Base-by-base conservation (phyloP, 73 alveolate species). In the Tetrahymena elliotti region DNA sequence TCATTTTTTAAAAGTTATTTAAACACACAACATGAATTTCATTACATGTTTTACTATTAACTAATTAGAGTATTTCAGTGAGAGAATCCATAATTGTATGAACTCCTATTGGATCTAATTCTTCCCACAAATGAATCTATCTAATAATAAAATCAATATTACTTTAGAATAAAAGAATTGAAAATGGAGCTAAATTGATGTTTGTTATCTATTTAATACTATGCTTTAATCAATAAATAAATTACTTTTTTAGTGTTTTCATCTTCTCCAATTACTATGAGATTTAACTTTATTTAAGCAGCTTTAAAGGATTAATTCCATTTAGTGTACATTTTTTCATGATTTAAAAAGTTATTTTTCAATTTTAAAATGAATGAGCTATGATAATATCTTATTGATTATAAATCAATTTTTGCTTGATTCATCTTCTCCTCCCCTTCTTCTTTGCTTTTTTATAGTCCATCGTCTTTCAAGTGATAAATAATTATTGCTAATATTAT, bases 51-150 rank as follows among this genome's bases (percentile, higher is more conserved):
- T n/a, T n/a, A n/a, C 20, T 47, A 47, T 22, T 53, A 20, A n/a
- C 22, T 7, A n/a, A 24, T 68, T 68, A 68, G 37, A 36, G 88
- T 33, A 94, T 53, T 88, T 94, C 96, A 20, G 96, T 94, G 7
- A 94, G 93, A 68, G 96, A 84, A 27, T 94, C 95, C 96, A 94
- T 94, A 83, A 94, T 94, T 20, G 95, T 38, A 84, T 95, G 93
- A 6, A 94, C 95, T 35, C 96, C 96, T 41, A 94, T 95, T 35
- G 95, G 96, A 18, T 93, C 96, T 94, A 94, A 84, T 88, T 94
- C 96, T 84, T 94, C 96, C 95, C 95, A 92, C 36, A 94, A 92
- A 84, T 68, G 88, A 3, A 68, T 68, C 88, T 68, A 68, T 68
- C 88, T 68, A 68, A 27, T 68, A 18, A 68, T 18, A 27, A 24